A percentile compares a stretch with the other conserved stretches of the same genome.
These are phyloP conservation scores for Castanea crenata DNA, from an alignment of 306 rosid genomes.

Conservation along the genomic window DNA sequence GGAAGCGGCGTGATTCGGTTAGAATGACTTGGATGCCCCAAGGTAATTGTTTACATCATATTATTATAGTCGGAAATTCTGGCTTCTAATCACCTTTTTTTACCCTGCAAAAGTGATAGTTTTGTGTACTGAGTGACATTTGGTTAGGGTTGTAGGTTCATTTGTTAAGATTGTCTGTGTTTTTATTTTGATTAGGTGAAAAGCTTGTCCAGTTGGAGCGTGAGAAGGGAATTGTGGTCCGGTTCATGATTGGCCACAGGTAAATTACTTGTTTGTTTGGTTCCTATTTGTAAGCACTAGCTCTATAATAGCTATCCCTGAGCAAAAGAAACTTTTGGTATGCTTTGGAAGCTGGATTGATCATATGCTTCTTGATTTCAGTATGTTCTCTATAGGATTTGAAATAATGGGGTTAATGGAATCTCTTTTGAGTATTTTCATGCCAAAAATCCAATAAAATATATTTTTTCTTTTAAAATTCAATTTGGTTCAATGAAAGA, in stretches of 20 bases:
- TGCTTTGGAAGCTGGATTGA: neutral
- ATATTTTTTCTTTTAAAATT: neutral
- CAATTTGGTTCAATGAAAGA: neutral
- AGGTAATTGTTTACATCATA: conserved; percentile 37
- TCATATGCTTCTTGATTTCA: neutral
- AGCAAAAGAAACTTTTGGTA: neutral
- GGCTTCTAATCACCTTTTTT: too few relatives aligned
- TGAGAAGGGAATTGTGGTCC: conserved; percentile 91
- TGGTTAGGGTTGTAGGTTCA: conserved; percentile 5
- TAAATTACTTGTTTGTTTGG: conserved; percentile 17
- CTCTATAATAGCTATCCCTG: neutral
- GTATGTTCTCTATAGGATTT: neutral
- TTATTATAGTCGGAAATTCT: too few relatives aligned
- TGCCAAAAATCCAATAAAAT: neutral
- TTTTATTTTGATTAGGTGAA: conserved; percentile 51
- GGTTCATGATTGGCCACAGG: conserved; percentile 99
- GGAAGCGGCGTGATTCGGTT: conserved; percentile 95
- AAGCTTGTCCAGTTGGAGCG: conserved; percentile 83
- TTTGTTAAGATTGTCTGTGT: conserved; percentile 19
- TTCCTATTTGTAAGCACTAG: neutral
- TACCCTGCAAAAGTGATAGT: too few relatives aligned
- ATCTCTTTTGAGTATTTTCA: neutral
- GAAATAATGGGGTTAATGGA: neutral
- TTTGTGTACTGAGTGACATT: too few relatives aligned
- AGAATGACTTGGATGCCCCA: conserved; percentile 99